Evolutionary conservation across 768 basidiomycete genomes (phyloP).

Genomic region (Porphyrellus cyaneotinctus): DNA sequence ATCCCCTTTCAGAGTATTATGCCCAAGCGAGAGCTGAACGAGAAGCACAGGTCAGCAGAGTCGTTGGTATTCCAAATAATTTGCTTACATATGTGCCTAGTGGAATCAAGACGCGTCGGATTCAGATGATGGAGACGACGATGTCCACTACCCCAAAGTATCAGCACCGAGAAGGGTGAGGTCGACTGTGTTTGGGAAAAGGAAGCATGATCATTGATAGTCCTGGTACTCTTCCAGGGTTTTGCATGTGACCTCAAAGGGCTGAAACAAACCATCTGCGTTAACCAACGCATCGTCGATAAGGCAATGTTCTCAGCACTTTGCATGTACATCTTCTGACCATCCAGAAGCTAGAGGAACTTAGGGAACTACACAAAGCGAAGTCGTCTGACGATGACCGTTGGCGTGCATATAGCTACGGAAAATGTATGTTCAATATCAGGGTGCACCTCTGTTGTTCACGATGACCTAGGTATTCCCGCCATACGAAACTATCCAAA

Average conservation of each 20-base stretch:
- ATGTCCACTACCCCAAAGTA: slow-evolving; percentile 13
- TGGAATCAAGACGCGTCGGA: slow-evolving; percentile 35
- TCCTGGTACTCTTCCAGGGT: slow-evolving; percentile 37
- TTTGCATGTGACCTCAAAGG: slow-evolving; percentile 61
- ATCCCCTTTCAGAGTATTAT: slow-evolving; percentile 68
- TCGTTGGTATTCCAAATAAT: background rate
- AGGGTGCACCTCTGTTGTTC: background rate
- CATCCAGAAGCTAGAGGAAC: slow-evolving; percentile 53
- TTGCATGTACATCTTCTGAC: background rate
- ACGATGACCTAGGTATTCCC: slow-evolving; percentile 47
- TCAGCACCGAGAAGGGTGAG: slow-evolving; percentile 31
- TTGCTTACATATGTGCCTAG: slow-evolving; percentile 15
- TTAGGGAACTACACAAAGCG: slow-evolving; percentile 59
- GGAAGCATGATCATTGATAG: background rate
- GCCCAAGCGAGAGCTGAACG: slow-evolving; percentile 48
- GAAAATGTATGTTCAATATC: slow-evolving; percentile 48
- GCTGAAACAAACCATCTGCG: slow-evolving; percentile 33
- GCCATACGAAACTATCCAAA: slow-evolving; percentile 52
- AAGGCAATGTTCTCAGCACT: slow-evolving; percentile 43
- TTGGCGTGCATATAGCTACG: slow-evolving; percentile 65
- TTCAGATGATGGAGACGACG: slow-evolving; percentile 31
- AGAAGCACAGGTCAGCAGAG: slow-evolving; percentile 39
- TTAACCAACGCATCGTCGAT: slow-evolving; percentile 71
- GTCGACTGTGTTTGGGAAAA: background rate
- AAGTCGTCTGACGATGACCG: slow-evolving; percentile 57